Evolutionary conservation across 2,329 filamentous ascomycete genomes (phyloP).

Genomic region (Fusarium sublunatum): DNA sequence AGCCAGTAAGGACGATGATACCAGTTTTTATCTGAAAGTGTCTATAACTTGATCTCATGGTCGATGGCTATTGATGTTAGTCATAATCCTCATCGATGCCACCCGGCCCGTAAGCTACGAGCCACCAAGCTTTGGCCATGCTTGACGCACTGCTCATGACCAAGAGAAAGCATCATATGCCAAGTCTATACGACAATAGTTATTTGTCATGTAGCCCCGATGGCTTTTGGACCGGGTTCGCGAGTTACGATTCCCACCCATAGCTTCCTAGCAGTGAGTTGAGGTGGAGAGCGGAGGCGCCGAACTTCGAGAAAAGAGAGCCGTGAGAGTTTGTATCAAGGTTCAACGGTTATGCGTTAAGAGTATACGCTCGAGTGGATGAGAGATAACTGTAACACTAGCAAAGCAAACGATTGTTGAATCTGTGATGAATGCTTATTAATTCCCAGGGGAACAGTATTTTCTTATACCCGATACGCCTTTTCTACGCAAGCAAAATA

Average conservation of each 20-base stretch:
- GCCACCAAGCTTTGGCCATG: constrained; percentile 7
- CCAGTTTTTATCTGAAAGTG: too few relatives aligned
- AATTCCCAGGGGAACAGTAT: too few relatives aligned
- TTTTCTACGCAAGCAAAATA: background rate
- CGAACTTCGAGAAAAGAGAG: constrained; percentile 19
- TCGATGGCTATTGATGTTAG: constrained; percentile 3
- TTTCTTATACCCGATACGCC: too few relatives aligned
- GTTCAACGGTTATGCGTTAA: constrained; percentile 5
- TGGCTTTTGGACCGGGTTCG: background rate
- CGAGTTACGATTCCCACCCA: constrained; percentile 3
- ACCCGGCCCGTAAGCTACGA: constrained; percentile 7
- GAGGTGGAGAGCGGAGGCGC: constrained; percentile 28
- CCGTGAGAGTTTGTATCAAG: background rate
- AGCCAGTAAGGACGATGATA: too few relatives aligned
- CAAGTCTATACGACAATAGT: background rate
- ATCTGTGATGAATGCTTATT: too few relatives aligned
- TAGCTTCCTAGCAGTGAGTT: background rate
- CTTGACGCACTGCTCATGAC: background rate
- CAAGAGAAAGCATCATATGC: background rate
- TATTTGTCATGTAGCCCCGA: constrained; percentile 25
- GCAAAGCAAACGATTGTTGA: background rate
- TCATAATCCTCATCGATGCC: background rate
- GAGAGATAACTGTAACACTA: background rate
- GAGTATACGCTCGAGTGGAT: background rate
- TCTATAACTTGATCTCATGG: background rate